phyloP scores from a whole-genome alignment of 2,329 filamentous ascomycete species.

The Colletotrichum limetticola region DNA sequence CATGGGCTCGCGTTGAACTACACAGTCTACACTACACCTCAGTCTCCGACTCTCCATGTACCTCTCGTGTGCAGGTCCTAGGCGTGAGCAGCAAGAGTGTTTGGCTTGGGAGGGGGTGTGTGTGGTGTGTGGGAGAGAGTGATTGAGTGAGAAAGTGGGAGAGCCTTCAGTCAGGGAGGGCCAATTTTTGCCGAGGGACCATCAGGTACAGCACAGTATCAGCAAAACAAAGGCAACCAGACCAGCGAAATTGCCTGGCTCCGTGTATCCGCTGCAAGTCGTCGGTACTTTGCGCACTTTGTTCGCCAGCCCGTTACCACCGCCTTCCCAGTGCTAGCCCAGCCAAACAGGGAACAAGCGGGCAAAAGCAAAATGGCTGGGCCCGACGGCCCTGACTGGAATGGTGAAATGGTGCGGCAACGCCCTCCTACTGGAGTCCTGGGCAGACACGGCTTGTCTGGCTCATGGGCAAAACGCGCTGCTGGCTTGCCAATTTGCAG shows the following conservation, averaged over 20 bases:
- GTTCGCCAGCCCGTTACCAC: slow-evolving; percentile 15
- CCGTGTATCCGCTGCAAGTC: slow-evolving; percentile 31
- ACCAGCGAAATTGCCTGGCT: slow-evolving; percentile 31
- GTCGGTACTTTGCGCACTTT: slow-evolving; percentile 34
- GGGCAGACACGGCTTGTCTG: slow-evolving; percentile 10
- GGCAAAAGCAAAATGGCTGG: slow-evolving; percentile 35
- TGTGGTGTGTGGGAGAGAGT: slow-evolving; percentile 13
- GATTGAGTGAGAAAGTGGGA: slow-evolving; percentile 3
- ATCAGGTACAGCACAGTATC: slow-evolving; percentile 36
- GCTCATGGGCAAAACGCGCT: slow-evolving; percentile 16
- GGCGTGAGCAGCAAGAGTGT: slow-evolving; percentile 35
- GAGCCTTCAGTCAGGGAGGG: slow-evolving; percentile 29
- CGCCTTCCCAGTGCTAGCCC: slow-evolving; percentile 18
- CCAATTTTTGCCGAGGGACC: slow-evolving; percentile 25
- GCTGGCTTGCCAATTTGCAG: slow-evolving; percentile 23
- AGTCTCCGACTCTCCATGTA: slow-evolving; percentile 20
- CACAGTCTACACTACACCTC: neutral
- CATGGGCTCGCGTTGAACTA: slow-evolving; percentile 29
- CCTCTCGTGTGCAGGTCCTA: slow-evolving; percentile 18
- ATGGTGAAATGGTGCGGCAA: slow-evolving; percentile 33
- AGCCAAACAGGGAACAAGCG: slow-evolving; percentile 32
- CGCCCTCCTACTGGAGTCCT: slow-evolving; percentile 7
- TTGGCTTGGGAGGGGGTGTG: slow-evolving; percentile 32
- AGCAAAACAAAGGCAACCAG: slow-evolving; percentile 23
- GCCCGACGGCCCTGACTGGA: slow-evolving; percentile 25